Evolutionary conservation across 768 basidiomycete species (phyloP), one percentile per base, ranked within the genome.

Genomic region (Pleurotus djamor): DNA sequence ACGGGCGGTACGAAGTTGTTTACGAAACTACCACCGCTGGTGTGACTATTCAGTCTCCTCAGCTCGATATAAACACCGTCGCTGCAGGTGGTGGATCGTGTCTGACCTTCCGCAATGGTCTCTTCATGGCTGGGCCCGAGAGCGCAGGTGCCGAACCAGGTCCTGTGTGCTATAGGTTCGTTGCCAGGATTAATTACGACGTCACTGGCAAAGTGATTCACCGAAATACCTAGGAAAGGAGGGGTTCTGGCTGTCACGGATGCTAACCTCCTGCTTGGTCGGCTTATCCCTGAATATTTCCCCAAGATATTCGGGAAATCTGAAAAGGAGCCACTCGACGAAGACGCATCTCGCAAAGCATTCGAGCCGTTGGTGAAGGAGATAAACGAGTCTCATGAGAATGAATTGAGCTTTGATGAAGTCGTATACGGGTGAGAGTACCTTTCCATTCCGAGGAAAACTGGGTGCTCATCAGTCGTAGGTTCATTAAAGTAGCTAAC

Each of bases 11-110:
- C 67, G 95, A 98, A 69, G 82, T 93, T 14, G 93, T 96, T 2
- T 96, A 94, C 67, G 96, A 98, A 71, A 95, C 96, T 0, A 96
- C 95, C 0, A 98, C 96, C 0, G 96, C 96, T 0, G 94, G 95
- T 1, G 89, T 97, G 16, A 91, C 91, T 0, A 92, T 98, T 55
- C 93, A 96, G 68, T 90, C 89, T 1, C 93, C 95, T 0, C 94
- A 96, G 65, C 82, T 98, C 14, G 95, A 97, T 66, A 96, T 98
- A 72, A 96, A 96, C 69, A 94, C 93, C 5, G 94, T 97, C 50
- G 96, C 96, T 5, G 96, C 96, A 0, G 96, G 96, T 2, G 96
- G 96, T 47, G 96, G 96, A 0, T 93, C 91, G 1, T 89, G 95
- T 65, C 75, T 98, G 50, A 88, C 85, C 3, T 98, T 92, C 79